Evolutionary conservation across 805 yeast species (phyloP).

Genomic region (Yamadazyma akitaensis): DNA sequence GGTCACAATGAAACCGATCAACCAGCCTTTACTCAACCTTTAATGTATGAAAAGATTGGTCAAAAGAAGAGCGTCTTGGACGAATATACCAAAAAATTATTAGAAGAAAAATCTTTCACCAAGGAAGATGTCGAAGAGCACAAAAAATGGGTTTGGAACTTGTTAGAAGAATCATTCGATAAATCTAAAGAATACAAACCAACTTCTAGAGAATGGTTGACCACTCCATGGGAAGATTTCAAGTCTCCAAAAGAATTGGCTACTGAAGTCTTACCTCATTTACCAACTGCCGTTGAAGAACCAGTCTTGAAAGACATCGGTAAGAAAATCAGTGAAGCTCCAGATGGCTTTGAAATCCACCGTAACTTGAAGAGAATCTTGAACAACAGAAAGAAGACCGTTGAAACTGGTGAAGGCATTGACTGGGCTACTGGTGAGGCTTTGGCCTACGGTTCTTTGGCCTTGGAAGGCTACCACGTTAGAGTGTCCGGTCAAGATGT

Average conservation of each 20-base stretch:
- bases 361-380: slow-evolving; percentile 94
- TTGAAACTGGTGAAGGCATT: slow-evolving; percentile 86
- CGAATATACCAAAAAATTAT: slow-evolving; percentile 73
- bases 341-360: slow-evolving; percentile 85
- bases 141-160: slow-evolving; percentile 96
- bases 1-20: slow-evolving; percentile 99
- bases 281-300: slow-evolving; percentile 88
- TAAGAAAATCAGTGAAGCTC: slow-evolving; percentile 73
- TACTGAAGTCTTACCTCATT: slow-evolving; percentile 90
- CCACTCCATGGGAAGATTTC: slow-evolving; percentile 98
- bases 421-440: slow-evolving; percentile 99
- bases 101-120: slow-evolving; percentile 86
- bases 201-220: slow-evolving; percentile 93
- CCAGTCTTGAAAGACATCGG: slow-evolving; percentile 75
- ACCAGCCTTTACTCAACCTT: slow-evolving; percentile 97
- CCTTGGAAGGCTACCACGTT: slow-evolving; percentile 90
- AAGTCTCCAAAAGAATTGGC: slow-evolving; percentile 97
- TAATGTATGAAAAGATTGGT: slow-evolving; percentile 91
- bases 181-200: slow-evolving; percentile 90
- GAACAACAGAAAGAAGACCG: slow-evolving; percentile 79
- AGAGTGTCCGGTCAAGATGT: slow-evolving; percentile 99
- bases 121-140: slow-evolving; percentile 90
- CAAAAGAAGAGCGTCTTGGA: slow-evolving; percentile 87
- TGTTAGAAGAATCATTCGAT: slow-evolving; percentile 83
- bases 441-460: slow-evolving; percentile 90